These are phyloP conservation scores for Aspergillus aculeatus DNA, from an alignment of 2,329 filamentous ascomycete species.

Conservation along the genomic window DNA sequence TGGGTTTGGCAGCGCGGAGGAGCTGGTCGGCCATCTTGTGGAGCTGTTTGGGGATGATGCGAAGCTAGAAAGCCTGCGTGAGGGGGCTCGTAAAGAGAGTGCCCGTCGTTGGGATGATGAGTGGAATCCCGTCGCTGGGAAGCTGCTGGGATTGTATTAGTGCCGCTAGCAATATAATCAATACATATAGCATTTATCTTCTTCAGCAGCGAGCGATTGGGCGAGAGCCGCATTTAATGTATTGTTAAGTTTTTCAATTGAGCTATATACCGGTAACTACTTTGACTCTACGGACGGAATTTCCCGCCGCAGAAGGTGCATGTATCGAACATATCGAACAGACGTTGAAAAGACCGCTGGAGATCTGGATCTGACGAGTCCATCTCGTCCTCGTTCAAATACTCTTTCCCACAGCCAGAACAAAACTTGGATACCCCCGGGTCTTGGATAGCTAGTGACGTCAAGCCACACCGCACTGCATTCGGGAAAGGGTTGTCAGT, in stretches of 20 bases:
- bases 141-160: slow-evolving; percentile 57
- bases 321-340: slow-evolving; percentile 36
- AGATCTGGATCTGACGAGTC: slow-evolving; percentile 17
- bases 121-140: slow-evolving; percentile 81
- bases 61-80: slow-evolving; percentile 61
- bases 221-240: too few species aligned
- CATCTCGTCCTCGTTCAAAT: slow-evolving; percentile 46
- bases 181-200: too few species aligned
- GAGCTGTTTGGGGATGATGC: slow-evolving; percentile 61
- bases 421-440: slow-evolving; percentile 56
- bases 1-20: slow-evolving; percentile 72
- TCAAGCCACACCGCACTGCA: slow-evolving; percentile 53
- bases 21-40: slow-evolving; percentile 63
- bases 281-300: slow-evolving; percentile 23
- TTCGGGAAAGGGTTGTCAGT: slow-evolving; percentile 1
- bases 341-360: slow-evolving; percentile 20
- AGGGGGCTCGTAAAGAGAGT: slow-evolving; percentile 73
- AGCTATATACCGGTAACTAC: neutral
- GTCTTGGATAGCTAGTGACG: slow-evolving; percentile 56
- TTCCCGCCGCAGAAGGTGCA: slow-evolving; percentile 39
- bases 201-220: too few species aligned
- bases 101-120: slow-evolving; percentile 83
- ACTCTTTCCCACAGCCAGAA: slow-evolving; percentile 51
- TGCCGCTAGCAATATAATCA: neutral
- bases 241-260: too few species aligned